Evolutionary conservation across 2,329 filamentous ascomycete species (phyloP).

Genomic region (Macroventuria anomochaeta): DNA sequence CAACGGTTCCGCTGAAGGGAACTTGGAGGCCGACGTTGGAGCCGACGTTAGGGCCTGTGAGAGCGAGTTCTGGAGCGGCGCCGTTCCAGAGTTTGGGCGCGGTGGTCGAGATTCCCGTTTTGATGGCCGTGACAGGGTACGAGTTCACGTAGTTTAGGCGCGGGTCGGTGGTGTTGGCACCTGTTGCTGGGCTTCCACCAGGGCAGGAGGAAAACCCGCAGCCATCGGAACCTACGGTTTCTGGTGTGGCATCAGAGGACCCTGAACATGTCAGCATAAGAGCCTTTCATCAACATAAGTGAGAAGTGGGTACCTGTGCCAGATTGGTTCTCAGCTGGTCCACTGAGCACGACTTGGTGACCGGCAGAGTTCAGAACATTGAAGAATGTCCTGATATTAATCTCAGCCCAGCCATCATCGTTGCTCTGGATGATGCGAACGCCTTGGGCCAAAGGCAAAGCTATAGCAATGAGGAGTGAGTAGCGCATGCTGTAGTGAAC

Average conservation of each 20-base stretch:
- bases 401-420: constrained; percentile 77
- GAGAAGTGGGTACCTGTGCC: constrained; percentile 58
- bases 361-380: constrained; percentile 61
- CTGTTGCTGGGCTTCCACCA: constrained; percentile 61
- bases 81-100: constrained; percentile 62
- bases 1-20: constrained; percentile 71
- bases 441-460: constrained; percentile 36
- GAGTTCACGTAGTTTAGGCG: constrained; percentile 76
- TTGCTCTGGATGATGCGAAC: constrained; percentile 64
- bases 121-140: constrained; percentile 68
- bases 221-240: constrained; percentile 52
- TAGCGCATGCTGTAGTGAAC: constrained; percentile 32
- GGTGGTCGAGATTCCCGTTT: constrained; percentile 66
- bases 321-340: constrained; percentile 70
- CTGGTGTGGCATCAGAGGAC: constrained; percentile 59
- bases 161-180: constrained; percentile 62
- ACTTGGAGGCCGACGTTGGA: constrained; percentile 64
- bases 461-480: constrained; percentile 32
- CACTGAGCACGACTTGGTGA: constrained; percentile 69
- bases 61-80: constrained; percentile 64
- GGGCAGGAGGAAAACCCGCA: constrained; percentile 71
- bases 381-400: constrained; percentile 68
- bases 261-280: constrained; percentile 50
- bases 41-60: constrained; percentile 69
- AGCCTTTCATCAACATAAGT: not conserved